A percentile compares a stretch with the other conserved stretches of the same genome.
Evolutionary conservation across 805 yeast genomes (phyloP).

Genomic region (Yamadazyma takamatsuzukensis): DNA sequence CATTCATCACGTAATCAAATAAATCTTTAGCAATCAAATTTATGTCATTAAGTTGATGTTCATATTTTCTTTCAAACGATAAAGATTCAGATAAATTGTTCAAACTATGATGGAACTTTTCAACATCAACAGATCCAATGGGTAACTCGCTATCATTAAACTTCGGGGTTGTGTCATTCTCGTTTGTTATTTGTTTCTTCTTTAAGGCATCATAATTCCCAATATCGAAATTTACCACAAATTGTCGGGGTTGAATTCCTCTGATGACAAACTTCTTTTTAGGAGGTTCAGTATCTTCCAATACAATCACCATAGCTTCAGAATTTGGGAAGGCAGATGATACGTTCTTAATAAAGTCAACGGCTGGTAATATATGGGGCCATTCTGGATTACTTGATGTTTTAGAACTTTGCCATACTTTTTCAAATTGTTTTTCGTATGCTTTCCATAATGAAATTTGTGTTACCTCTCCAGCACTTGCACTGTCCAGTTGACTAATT

Average conservation of each 20-base stretch:
- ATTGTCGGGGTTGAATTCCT: slow-evolving; percentile 85
- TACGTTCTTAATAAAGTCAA: slow-evolving; percentile 93
- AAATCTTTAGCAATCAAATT: slow-evolving; percentile 31
- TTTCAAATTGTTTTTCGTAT: slow-evolving; percentile 82
- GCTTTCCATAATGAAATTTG: slow-evolving; percentile 96
- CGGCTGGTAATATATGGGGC: slow-evolving; percentile 74
- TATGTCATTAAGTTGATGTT: slow-evolving; percentile 17
- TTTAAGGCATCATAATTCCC: slow-evolving; percentile 43
- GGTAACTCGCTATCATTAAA: slow-evolving; percentile 20
- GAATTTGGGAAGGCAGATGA: slow-evolving; percentile 84
- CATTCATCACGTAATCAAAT: slow-evolving; percentile 26
- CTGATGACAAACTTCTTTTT: slow-evolving; percentile 83
- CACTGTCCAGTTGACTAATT: slow-evolving; percentile 9
- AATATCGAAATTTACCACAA: slow-evolving; percentile 45
- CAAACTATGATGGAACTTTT: slow-evolving; percentile 28
- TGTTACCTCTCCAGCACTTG: slow-evolving; percentile 70
- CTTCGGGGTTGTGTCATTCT: slow-evolving; percentile 11
- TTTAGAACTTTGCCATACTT: slow-evolving; percentile 56
- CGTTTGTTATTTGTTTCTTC: slow-evolving; percentile 11
- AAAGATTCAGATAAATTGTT: slow-evolving; percentile 3
- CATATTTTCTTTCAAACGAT: neutral
- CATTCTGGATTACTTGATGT: slow-evolving; percentile 22
- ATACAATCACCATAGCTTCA: slow-evolving; percentile 85
- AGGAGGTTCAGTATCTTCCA: slow-evolving; percentile 43
- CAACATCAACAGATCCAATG: slow-evolving; percentile 35